A percentile compares a stretch with the other conserved stretches of the same genome.
Evolutionary conservation across 441 rosid genomes (phyloP).

Genomic region (Breynia disticha): DNA sequence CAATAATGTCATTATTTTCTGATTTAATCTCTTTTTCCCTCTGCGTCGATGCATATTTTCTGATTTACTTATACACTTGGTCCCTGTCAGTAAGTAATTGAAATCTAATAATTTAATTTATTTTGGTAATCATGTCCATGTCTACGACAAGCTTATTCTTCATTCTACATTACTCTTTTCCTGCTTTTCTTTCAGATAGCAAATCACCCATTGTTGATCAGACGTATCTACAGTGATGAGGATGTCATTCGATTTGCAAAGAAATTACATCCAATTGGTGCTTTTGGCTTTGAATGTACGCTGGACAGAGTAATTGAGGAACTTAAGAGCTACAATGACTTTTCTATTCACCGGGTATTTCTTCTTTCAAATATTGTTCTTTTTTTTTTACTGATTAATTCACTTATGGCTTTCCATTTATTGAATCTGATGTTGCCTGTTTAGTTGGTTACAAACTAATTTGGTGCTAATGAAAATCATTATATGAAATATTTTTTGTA

Average conservation of each 20-base stretch:
- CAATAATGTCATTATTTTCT: background rate
- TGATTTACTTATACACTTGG: no score
- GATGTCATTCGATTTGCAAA: slow-evolving; percentile 66
- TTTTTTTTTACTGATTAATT: no score
- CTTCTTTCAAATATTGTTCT: background rate
- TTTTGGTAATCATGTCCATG: no score
- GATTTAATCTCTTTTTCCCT: background rate
- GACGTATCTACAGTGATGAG: slow-evolving; percentile 75
- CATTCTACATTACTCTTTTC: background rate
- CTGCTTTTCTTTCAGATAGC: slow-evolving; percentile 52
- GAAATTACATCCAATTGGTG: slow-evolving; percentile 75
- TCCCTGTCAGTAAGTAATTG: no score
- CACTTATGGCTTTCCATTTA: no score
- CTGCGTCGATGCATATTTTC: background rate
- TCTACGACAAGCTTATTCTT: background rate
- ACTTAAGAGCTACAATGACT: slow-evolving; percentile 74
- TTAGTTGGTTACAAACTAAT: no score
- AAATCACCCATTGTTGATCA: slow-evolving; percentile 88
- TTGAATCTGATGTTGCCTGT: no score
- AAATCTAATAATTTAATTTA: no score
- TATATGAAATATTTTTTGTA: no score
- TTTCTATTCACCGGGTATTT: slow-evolving; percentile 82
- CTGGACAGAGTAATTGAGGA: slow-evolving; percentile 78
- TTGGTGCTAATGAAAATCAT: no score
- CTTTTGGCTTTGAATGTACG: slow-evolving; percentile 83